Percentiles rank a stretch among this genome's conserved stretches.
phyloP scores from a whole-genome alignment of 352 stramenopile genomes.

The Globisporangium perplexum region DNA sequence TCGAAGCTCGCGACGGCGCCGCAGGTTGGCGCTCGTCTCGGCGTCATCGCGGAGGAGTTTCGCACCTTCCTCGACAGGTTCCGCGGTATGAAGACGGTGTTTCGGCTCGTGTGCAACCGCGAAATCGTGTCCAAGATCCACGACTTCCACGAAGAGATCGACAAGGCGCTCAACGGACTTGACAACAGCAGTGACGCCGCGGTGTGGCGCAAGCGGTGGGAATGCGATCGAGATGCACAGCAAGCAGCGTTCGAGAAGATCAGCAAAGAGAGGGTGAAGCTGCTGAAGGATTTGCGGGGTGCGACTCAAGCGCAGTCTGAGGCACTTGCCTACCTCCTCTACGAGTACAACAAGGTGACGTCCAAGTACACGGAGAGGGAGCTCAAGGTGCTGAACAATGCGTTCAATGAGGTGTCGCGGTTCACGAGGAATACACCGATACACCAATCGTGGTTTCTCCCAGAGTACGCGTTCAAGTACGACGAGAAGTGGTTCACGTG shows the following conservation, averaged over 20 bases:
- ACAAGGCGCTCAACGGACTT: neutral
- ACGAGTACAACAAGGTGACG: neutral
- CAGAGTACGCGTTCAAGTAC: conserved; percentile 2
- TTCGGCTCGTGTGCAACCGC: neutral
- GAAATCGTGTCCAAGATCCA: neutral
- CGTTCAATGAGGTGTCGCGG: neutral
- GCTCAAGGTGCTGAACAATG: conserved; percentile 1
- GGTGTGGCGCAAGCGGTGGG: neutral
- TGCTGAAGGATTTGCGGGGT: neutral
- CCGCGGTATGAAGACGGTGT: neutral
- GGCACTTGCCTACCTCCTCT: conserved; percentile 2
- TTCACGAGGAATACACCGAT: neutral
- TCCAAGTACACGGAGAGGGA: neutral
- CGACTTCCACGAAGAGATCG: neutral
- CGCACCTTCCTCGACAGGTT: neutral
- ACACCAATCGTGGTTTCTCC: conserved; percentile 4
- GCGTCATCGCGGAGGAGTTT: neutral
- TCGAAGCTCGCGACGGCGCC: neutral
- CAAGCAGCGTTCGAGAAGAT: neutral
- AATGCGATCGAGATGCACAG: neutral
- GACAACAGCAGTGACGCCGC: neutral
- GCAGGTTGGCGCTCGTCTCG: neutral
- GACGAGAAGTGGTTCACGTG: neutral
- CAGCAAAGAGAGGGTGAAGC: neutral
- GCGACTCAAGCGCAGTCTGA: neutral